These are phyloP conservation scores for Mortierella sp. DNA, from an alignment of 371 early-diverging fungal species.

Conservation along the genomic window DNA sequence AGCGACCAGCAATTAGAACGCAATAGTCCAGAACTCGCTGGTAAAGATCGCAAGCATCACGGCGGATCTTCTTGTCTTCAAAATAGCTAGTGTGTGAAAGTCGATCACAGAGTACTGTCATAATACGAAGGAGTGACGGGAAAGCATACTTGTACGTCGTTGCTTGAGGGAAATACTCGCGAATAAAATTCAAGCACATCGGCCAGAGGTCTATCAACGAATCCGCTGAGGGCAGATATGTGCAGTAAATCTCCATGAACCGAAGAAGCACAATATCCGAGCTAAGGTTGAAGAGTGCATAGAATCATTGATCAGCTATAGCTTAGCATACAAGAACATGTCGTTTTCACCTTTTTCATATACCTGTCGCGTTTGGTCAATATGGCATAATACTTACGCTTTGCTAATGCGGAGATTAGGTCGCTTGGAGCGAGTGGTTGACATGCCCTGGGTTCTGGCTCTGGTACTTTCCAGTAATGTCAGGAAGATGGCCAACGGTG, in stretches of 20 bases:
- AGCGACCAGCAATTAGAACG: conserved; percentile 82
- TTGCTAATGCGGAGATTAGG: conserved; percentile 67
- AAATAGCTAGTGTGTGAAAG: conserved; percentile 63
- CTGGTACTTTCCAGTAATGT: conserved; percentile 70
- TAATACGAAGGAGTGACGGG: conserved; percentile 69
- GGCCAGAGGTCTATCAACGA: conserved; percentile 76
- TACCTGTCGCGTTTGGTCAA: neutral
- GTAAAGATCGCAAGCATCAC: conserved; percentile 77
- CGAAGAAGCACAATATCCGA: conserved; percentile 74
- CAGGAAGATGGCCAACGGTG: conserved; percentile 69
- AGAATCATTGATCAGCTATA: neutral
- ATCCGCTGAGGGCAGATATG: conserved; percentile 63
- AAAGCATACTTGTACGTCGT: conserved; percentile 74
- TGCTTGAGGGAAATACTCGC: conserved; percentile 77
- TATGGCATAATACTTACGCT: conserved; percentile 59
- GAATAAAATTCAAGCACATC: conserved; percentile 72
- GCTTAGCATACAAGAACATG: neutral
- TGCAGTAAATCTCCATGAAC: conserved; percentile 73
- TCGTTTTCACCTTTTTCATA: no score
- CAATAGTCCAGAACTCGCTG: conserved; percentile 83
- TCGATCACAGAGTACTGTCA: conserved; percentile 72
- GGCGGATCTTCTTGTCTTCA: conserved; percentile 76
- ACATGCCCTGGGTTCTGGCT: conserved; percentile 68
- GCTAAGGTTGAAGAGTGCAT: conserved; percentile 45
- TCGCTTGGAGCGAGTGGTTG: conserved; percentile 47